Base-by-base conservation (phyloP, 2,329 filamentous ascomycete genomes). In the Microsporum ferrugineum region DNA sequence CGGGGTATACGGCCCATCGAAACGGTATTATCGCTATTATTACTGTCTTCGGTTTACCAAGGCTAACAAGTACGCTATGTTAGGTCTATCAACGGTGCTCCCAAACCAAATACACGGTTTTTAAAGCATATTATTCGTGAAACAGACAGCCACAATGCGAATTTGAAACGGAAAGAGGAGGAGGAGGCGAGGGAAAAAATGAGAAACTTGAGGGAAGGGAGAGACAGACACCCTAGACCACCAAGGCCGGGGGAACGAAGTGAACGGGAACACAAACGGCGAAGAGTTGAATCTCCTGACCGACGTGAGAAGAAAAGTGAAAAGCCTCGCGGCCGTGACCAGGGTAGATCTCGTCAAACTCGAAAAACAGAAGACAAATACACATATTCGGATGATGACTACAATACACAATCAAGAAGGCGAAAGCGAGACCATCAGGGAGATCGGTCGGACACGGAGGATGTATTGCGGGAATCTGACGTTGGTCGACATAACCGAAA, bases 21-120 rank as follows among this genome's bases (percentile, higher is more conserved):
- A 57, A 57, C 17, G 55, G 55, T 57, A 57, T 31, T 41, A 29
- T 33, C 23, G 23, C 7, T 5, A 41, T 23, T 51, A 41, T 1
- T 34, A 6, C 33, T 8, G 8, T 36, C 31, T 17, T n/a, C 6
- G 31, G 12, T n/a, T 2, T 36, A 17, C 17, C 14, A 3, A 34
- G 4, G 7, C 49, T 55, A 8, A 55, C 58, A 47, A 60, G 39
- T 33, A 31, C 36, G 27, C 6, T 17, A 47, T 39, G 17, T 12
- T 73, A 90, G 84, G 69, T 83, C 85, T 61, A 75, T 82, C 53
- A 82, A 82, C 66, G 83, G 86, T 59, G 83, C 81, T 65, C 89
- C 89, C 0, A 96, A 92, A 71, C 91, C 92, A 2, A 97, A 99
- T 69, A 96, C 89, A 0, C 83, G 88, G 38, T 97, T 97, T 71